Evolutionary conservation across 805 yeast genomes (phyloP).

Genomic region (Zygosaccharomyces bailii): DNA sequence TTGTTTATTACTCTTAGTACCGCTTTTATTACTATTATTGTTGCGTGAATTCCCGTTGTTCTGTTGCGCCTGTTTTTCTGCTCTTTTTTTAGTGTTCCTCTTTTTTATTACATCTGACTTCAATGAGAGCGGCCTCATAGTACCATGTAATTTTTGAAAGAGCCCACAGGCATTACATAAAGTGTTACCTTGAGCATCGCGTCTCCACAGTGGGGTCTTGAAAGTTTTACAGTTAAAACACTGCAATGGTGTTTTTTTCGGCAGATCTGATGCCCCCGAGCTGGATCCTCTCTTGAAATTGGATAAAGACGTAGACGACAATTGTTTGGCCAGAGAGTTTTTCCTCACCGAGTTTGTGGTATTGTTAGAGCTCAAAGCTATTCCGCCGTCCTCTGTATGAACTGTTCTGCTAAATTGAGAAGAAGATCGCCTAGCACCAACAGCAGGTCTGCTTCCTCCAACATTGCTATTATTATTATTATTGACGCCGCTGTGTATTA

Average conservation of each 20-base stretch:
- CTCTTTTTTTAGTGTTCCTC: constrained; percentile 61
- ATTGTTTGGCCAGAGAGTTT: constrained; percentile 27
- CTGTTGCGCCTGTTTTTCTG: constrained; percentile 23
- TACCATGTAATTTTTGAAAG: constrained; percentile 90
- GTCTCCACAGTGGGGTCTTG: constrained; percentile 93
- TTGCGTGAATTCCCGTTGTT: constrained; percentile 7
- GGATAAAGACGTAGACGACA: constrained; percentile 30
- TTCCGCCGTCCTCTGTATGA: constrained; percentile 22
- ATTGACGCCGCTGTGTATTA: not conserved
- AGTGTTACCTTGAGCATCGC: constrained; percentile 89
- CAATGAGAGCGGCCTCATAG: constrained; percentile 83
- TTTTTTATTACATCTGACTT: constrained; percentile 92
- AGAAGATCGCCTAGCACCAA: constrained; percentile 17
- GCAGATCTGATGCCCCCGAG: constrained; percentile 21
- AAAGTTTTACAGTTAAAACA: constrained; percentile 90
- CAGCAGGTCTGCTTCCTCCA: constrained; percentile 6
- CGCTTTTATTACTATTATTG: constrained; percentile 5
- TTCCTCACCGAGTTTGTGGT: constrained; percentile 31
- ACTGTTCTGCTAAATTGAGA: constrained; percentile 14
- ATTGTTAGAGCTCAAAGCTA: constrained; percentile 19
- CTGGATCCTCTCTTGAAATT: constrained; percentile 25
- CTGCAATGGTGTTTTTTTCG: constrained; percentile 37
- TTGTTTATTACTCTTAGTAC: constrained; percentile 10
- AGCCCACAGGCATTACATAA: constrained; percentile 96
- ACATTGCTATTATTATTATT: constrained; percentile 3